phyloP scores from a whole-genome alignment of 148 eudicot genomes.

The Cornus kousa region DNA sequence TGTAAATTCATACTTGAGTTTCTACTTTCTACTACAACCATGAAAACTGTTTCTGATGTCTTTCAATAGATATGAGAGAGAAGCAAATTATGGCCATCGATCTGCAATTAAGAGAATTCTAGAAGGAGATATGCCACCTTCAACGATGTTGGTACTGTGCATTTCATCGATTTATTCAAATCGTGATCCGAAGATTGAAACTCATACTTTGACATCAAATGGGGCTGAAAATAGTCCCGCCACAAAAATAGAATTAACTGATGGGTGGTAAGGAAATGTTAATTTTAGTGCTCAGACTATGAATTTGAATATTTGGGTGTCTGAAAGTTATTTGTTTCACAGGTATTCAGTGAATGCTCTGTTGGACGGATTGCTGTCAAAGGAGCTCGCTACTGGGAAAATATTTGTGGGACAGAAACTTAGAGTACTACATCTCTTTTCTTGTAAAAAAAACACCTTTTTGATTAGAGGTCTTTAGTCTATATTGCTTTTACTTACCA shows the following conservation, averaged over 20 bases:
- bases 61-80: slow-evolving; percentile 82
- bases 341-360: slow-evolving; percentile 75
- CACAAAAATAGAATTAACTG: slow-evolving; percentile 67
- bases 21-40: background rate
- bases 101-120: slow-evolving; percentile 81
- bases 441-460: background rate
- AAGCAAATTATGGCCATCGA: slow-evolving; percentile 88
- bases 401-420: slow-evolving; percentile 92
- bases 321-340: slow-evolving; percentile 12
- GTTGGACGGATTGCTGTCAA: slow-evolving; percentile 63
- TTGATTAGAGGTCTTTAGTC: slow-evolving; percentile 4
- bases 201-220: slow-evolving; percentile 24
- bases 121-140: slow-evolving; percentile 89
- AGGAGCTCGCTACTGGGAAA: slow-evolving; percentile 63
- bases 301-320: slow-evolving; percentile 1
- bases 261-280: slow-evolving; percentile 70
- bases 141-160: slow-evolving; percentile 77
- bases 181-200: slow-evolving; percentile 17
- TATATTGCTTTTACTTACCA: slow-evolving; percentile 22
- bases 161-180: slow-evolving; percentile 52
- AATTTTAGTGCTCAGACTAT: slow-evolving; percentile 2
- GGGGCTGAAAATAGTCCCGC: slow-evolving; percentile 29
- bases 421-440: slow-evolving; percentile 44
- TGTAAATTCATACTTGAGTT: slow-evolving; percentile 4
- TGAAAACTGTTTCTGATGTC: slow-evolving; percentile 15